phyloP scores from a whole-genome alignment of 2,329 filamentous ascomycete species.

The Graphiopsis chlorocephala region DNA sequence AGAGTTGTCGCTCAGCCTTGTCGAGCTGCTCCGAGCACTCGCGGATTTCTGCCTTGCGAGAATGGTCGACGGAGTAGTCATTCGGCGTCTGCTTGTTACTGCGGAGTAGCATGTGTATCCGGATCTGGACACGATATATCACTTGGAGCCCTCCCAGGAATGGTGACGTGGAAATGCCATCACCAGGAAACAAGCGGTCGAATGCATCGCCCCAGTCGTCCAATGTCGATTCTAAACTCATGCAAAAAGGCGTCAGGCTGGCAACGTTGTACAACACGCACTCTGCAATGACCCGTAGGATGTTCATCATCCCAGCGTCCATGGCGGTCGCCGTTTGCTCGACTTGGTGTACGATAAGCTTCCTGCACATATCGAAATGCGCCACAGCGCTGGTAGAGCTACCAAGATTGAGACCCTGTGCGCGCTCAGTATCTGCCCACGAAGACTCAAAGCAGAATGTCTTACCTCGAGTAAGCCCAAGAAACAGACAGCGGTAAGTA shows the following conservation, averaged over 20 bases:
- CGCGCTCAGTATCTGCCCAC: not conserved
- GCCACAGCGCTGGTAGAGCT: conserved; percentile 18
- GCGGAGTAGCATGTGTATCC: conserved; percentile 16
- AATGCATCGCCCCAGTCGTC: conserved; percentile 17
- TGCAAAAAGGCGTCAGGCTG: conserved; percentile 12
- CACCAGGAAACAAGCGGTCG: not conserved
- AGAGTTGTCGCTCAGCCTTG: not conserved
- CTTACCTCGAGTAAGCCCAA: not conserved
- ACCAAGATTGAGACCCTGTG: conserved; percentile 20
- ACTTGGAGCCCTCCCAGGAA: conserved; percentile 20
- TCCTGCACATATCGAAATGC: conserved; percentile 22
- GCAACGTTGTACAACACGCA: conserved; percentile 21
- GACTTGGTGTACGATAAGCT: conserved; percentile 14
- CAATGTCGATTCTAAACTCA: not conserved
- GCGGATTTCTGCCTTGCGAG: not conserved
- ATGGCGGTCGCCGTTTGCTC: not conserved
- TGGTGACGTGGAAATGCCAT: conserved; percentile 16
- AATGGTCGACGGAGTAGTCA: not conserved
- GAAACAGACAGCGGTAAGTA: not conserved
- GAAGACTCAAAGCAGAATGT: not conserved
- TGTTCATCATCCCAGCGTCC: conserved; percentile 6
- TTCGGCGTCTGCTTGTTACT: not conserved
- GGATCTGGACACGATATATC: conserved; percentile 19
- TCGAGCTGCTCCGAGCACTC: not conserved
- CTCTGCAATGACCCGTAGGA: conserved; percentile 21